Conservation (phyloP, 2,329 filamentous ascomycete species). For the Metarhizium rileyi region DNA sequence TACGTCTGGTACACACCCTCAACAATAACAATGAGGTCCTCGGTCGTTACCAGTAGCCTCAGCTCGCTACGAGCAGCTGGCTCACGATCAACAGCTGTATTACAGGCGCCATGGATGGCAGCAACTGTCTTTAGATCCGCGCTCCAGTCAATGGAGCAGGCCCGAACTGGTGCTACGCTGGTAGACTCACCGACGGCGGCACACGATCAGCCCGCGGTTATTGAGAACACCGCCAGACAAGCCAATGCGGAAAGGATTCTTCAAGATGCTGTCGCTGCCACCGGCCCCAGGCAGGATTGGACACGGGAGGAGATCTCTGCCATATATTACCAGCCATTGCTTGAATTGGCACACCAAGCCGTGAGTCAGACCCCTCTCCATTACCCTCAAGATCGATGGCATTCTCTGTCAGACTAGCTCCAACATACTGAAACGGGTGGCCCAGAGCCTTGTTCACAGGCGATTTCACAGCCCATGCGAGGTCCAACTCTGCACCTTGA, state of each 20-base stretch:
- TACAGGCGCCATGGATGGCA: slow-evolving; percentile 6
- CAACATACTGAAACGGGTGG: background rate
- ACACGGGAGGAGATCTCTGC: slow-evolving; percentile 70
- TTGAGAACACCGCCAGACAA: slow-evolving; percentile 5
- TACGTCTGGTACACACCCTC: background rate
- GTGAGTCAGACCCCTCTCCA: slow-evolving; percentile 33
- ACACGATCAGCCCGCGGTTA: slow-evolving; percentile 1
- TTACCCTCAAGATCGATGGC: background rate
- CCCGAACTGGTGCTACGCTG: slow-evolving; percentile 9
- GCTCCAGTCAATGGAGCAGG: background rate
- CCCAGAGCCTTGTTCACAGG: slow-evolving; percentile 64
- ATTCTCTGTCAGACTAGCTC: background rate
- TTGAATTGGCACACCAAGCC: slow-evolving; percentile 67
- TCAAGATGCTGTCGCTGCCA: slow-evolving; percentile 48
- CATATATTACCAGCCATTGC: slow-evolving; percentile 73
- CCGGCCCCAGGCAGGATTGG: slow-evolving; percentile 61
- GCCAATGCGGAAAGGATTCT: slow-evolving; percentile 24
- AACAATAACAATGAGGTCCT: slow-evolving; percentile 5
- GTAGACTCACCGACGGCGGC: slow-evolving; percentile 9
- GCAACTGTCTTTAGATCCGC: background rate
- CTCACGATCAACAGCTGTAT: background rate
- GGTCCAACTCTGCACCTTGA: slow-evolving; percentile 86
- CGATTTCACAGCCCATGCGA: slow-evolving; percentile 76
- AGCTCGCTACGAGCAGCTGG: slow-evolving; percentile 5
- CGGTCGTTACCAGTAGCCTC: slow-evolving; percentile 5